These are phyloP conservation scores for Apiospora kogelbergensis DNA, from an alignment of 2,329 filamentous ascomycete species.

Conservation along the genomic window DNA sequence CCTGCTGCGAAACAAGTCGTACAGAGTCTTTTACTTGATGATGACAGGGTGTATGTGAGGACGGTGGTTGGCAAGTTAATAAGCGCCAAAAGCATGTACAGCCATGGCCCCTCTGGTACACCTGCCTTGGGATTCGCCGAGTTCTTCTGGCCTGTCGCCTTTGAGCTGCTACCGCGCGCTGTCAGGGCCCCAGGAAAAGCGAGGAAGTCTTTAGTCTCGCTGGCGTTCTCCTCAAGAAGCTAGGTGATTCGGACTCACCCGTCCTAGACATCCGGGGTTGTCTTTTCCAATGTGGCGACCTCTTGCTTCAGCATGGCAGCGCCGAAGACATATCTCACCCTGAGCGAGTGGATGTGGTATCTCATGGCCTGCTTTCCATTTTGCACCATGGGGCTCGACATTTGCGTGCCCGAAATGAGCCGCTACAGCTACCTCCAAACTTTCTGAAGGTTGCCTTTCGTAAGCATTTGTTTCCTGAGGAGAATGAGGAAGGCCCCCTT, in stretches of 20 bases:
- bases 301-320: constrained; percentile 24
- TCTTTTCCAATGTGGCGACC: constrained; percentile 24
- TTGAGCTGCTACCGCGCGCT: constrained; percentile 37
- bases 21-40: constrained; percentile 36
- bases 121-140: constrained; percentile 39
- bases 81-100: constrained; percentile 18
- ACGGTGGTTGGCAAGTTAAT: constrained; percentile 36
- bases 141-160: constrained; percentile 47
- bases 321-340: constrained; percentile 39
- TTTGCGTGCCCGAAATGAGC: constrained; percentile 22
- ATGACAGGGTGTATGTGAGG: constrained; percentile 36
- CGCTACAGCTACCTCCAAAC: constrained; percentile 18
- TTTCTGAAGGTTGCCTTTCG: constrained; percentile 55
- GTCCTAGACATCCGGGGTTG: constrained; percentile 24
- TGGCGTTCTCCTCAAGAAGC: constrained; percentile 27
- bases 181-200: constrained; percentile 34
- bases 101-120: constrained; percentile 26
- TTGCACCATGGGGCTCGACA: constrained; percentile 31
- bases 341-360: constrained; percentile 35
- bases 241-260: constrained; percentile 24
- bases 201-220: constrained; percentile 39
- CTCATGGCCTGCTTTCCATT: constrained; percentile 36
- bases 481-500: constrained; percentile 28
- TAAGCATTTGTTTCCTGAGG: constrained; percentile 64
- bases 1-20: constrained; percentile 28